Base-by-base conservation (phyloP, 176 grass and related monocot genomes). In the Typha latifolia region DNA sequence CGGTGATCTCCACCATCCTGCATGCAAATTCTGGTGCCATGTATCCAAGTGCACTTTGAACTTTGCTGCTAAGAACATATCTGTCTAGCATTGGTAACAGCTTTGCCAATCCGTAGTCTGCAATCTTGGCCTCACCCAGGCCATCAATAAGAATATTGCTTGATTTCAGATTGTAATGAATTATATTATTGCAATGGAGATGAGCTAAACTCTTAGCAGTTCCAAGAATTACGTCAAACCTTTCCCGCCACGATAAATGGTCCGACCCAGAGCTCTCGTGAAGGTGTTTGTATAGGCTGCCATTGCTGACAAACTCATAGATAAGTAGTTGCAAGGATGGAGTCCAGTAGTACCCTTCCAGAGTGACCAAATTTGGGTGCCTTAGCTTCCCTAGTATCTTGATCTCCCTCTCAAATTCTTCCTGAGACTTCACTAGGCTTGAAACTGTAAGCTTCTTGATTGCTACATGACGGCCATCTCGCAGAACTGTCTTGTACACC, bases 371-470 rank as follows among this genome's bases (percentile, higher is more conserved):
- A 62, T 97, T 97, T 62, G 80, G 78, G 64, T 97, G 93, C 67
- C 74, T 77, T 43, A 84, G 72, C 74, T 97, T 92, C 66, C 88
- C 87, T 65, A 97, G 81, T 55, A 62, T 71, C 69, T 81, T 85
- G 37, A 97, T 81, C 62, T 92, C 82, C 47, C 88, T 77, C 78
- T 97, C 93, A 63, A 97, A 97, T 77, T 97, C 93, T 49, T 86
- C 88, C 64, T 63, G 85, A 1, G 93, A 92, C 72, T 97, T 97
- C 32, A 97, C 88, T 56, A 97, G 70, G 75, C 88, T 97, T 21
- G 93, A 97, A 61, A 97, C 88, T 0, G 93, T 92, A 61, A 97
- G 86, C 82, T 97, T 97, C 88, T 97, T 97, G 84, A 97, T 92
- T 63, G 85, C 93, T 16, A 97, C 88, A 3, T 88, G 88, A 37